Conservation (phyloP, 805 yeast species). For the Spencermartinsiella europaea region DNA sequence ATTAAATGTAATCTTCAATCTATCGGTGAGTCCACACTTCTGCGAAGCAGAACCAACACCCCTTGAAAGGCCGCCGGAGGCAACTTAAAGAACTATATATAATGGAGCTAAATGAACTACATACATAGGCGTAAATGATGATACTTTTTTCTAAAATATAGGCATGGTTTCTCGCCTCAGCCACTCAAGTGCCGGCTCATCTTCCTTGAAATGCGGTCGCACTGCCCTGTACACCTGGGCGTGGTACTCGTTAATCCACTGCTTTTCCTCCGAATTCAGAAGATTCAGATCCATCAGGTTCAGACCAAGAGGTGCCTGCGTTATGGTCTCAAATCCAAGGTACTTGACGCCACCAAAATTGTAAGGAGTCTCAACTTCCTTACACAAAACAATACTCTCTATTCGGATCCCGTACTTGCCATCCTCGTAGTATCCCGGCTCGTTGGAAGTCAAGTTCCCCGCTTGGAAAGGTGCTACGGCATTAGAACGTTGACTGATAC, state of each 20-base stretch:
- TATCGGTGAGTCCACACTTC: no score
- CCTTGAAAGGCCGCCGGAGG: no score
- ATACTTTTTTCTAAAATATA: no score
- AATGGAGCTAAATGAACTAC: no score
- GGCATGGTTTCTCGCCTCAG: constrained; percentile 58
- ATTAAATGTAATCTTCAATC: no score
- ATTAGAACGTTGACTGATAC: constrained; percentile 54
- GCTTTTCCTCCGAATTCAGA: constrained; percentile 55
- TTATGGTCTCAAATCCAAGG: constrained; percentile 74
- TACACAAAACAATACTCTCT: constrained; percentile 72
- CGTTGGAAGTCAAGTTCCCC: constrained; percentile 82
- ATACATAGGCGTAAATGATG: no score
- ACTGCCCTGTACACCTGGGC: constrained; percentile 48
- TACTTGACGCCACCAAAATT: constrained; percentile 54
- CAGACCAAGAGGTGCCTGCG: constrained; percentile 77
- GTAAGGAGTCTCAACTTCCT: constrained; percentile 35
- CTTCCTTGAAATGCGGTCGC: constrained; percentile 48
- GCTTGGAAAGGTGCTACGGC: constrained; percentile 47
- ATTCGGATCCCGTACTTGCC: constrained; percentile 87
- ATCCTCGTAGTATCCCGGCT: constrained; percentile 90
- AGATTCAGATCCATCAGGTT: constrained; percentile 59
- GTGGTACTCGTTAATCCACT: constrained; percentile 69
- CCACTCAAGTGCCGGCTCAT: constrained; percentile 64
- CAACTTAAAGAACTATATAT: no score
- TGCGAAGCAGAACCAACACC: no score